Conservation (phyloP, 1,284 basidiomycete genomes). For the Moesziomyces sp. region DNA sequence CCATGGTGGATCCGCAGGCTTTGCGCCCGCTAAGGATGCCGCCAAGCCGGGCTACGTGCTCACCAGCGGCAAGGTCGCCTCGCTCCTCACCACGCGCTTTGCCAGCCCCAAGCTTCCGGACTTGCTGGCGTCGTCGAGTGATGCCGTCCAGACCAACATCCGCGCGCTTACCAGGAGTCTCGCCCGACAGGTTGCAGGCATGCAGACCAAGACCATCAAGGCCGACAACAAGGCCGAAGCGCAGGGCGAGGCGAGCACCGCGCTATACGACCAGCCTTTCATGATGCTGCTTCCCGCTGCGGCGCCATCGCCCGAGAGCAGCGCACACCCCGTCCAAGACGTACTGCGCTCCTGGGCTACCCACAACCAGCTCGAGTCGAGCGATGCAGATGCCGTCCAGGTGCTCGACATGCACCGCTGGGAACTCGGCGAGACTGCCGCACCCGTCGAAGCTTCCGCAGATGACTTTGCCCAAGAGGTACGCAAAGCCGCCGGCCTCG, state of each 20-base stretch:
- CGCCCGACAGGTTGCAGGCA: conserved; percentile 86
- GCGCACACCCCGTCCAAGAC: conserved; percentile 72
- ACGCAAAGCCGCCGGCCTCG: conserved; percentile 60
- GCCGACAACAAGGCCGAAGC: conserved; percentile 56
- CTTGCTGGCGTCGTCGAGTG: conserved; percentile 5
- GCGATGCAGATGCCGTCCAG: conserved; percentile 47
- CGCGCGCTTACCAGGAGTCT: conserved; percentile 79
- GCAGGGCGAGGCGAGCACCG: conserved; percentile 72
- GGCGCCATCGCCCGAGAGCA: conserved; percentile 68
- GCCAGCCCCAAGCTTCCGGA: conserved; percentile 27
- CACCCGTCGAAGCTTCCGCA: conserved; percentile 21
- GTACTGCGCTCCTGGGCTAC: conserved; percentile 78
- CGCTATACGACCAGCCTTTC: conserved; percentile 83
- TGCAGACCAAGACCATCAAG: conserved; percentile 77
- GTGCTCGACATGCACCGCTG: conserved; percentile 69
- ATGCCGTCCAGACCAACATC: conserved; percentile 69
- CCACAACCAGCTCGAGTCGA: conserved; percentile 71
- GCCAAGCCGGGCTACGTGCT: conserved; percentile 40
- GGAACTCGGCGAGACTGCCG: conserved; percentile 66
- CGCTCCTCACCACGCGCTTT: conserved; percentile 47
- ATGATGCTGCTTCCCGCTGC: conserved; percentile 74
- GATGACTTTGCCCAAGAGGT: conserved; percentile 59
- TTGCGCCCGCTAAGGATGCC: conserved; percentile 71
- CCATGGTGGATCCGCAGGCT: conserved; percentile 73
- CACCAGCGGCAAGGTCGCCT: conserved; percentile 51